Evolutionary conservation across 805 yeast genomes (phyloP), one percentile per base, ranked within the genome.

Genomic region (Myxozyma melibiosi): DNA sequence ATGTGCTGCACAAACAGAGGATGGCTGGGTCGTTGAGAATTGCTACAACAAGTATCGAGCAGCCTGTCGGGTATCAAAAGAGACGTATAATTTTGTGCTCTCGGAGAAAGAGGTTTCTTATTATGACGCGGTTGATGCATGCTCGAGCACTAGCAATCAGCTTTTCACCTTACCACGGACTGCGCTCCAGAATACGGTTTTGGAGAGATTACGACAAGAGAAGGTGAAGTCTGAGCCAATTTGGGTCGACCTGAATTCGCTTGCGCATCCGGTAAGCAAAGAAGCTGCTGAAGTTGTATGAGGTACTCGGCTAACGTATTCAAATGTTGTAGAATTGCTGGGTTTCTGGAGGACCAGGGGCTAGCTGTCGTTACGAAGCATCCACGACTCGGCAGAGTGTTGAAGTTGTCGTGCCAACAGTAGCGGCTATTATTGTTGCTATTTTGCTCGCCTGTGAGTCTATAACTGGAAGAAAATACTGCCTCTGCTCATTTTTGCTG

Each of bases 11-110:
- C 55, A 78, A 16, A 66, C 60, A 35, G 45, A 67, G 0, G 67
- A 69, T 2, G 88, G 90, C 1, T 87, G 92, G 89, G 53, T 57
- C 3, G 85, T 88, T 0, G 79, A 76, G 13, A 81, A 89, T 65
- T 92, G 98, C 71, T 83, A 84, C 65, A 70, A 73, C 0, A 65
- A 74, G 27, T 73, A 77, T 53, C 73, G 71, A 4, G 82, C 78
- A 22, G 81, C 86, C 1, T 92, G 98, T 71, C 76, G 78, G 35
- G 73, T 75, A 44, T 48, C 57, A 1, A 55, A 66, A 1, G 63
- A 76, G 37, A 73, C 78, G 0, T 76, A 75, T 69, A 20, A 66
- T 79, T 65, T 65, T 55, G 67, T 68, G 24, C 24, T 59, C 8
- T 41, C 61, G 33, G 4, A 14, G 14, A 39, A 44, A 28, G 27